Evolutionary conservation across 257 asterid species (phyloP).

Genomic region (Euphrasia confusa): DNA sequence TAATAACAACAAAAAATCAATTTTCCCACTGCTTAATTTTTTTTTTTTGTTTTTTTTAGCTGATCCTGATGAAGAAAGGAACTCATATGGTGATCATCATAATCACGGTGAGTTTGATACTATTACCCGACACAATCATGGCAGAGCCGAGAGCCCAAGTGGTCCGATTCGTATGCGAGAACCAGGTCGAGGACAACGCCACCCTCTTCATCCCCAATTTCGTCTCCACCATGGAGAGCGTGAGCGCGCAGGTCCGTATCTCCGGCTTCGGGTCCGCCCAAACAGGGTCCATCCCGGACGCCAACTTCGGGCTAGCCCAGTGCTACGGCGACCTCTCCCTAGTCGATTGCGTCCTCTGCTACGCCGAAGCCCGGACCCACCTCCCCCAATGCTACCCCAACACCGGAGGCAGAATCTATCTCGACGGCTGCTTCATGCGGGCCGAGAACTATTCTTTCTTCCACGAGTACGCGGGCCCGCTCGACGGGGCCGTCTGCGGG

Average conservation of each 20-base stretch:
- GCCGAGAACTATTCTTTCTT: conserved; percentile 63
- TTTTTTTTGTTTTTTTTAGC: too few relatives aligned
- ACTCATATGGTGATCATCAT: background rate
- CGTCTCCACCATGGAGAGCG: conserved; percentile 61
- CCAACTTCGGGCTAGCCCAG: conserved; percentile 56
- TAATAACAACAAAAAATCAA: too few relatives aligned
- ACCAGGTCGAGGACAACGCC: conserved; percentile 47
- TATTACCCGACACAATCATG: conserved; percentile 29
- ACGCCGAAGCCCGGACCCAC: conserved; percentile 64
- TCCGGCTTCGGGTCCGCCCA: conserved; percentile 53
- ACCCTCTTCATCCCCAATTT: conserved; percentile 54
- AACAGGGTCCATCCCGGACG: conserved; percentile 53
- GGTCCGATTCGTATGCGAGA: conserved; percentile 43
- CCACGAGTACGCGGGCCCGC: conserved; percentile 45
- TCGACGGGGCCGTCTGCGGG: conserved; percentile 46
- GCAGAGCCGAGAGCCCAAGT: conserved; percentile 69
- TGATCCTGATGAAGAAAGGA: conserved; percentile 30
- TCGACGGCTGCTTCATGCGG: conserved; percentile 88
- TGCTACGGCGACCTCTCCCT: conserved; percentile 85
- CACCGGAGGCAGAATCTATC: conserved; percentile 60
- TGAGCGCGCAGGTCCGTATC: conserved; percentile 53
- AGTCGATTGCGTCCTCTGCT: conserved; percentile 68
- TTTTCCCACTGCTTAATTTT: too few relatives aligned
- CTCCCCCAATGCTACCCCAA: conserved; percentile 72
- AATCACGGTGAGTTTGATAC: conserved; percentile 26